A percentile compares a stretch with the other conserved stretches of the same genome.
Conservation (phyloP, 1,139 yeast genomes). For the Saccharomycopsis phalli region DNA sequence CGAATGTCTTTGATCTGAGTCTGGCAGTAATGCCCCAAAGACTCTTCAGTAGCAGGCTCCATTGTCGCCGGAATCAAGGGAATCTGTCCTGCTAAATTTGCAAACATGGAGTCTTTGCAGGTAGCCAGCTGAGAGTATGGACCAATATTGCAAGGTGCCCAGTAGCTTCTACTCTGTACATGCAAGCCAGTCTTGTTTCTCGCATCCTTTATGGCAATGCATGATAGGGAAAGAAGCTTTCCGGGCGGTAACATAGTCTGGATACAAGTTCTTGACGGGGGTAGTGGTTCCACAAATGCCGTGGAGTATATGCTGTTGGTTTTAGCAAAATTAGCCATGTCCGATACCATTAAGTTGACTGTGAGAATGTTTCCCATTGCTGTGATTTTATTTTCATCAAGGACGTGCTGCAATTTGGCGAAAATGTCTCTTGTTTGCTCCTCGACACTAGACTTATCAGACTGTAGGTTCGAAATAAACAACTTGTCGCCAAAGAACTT, state of each 20-base stretch:
- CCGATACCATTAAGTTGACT: slow-evolving; percentile 49
- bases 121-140: slow-evolving; percentile 86
- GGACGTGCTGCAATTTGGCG: slow-evolving; percentile 31
- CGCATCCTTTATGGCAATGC: slow-evolving; percentile 34
- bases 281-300: slow-evolving; percentile 50
- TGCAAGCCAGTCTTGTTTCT: slow-evolving; percentile 58
- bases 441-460: slow-evolving; percentile 27
- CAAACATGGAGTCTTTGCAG: slow-evolving; percentile 36
- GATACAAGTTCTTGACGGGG: slow-evolving; percentile 86
- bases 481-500: slow-evolving; percentile 29
- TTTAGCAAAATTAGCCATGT: slow-evolving; percentile 54
- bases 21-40: background rate
- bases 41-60: slow-evolving; percentile 30
- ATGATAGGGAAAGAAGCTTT: slow-evolving; percentile 46
- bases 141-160: slow-evolving; percentile 98
- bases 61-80: slow-evolving; percentile 71
- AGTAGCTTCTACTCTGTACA: slow-evolving; percentile 82
- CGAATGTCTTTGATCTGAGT: too few species aligned
- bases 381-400: slow-evolving; percentile 23
- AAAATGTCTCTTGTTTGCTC: slow-evolving; percentile 45
- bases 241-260: slow-evolving; percentile 42
- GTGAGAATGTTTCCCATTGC: slow-evolving; percentile 41
- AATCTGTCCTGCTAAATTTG: slow-evolving; percentile 85
- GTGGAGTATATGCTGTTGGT: slow-evolving; percentile 53
- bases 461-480: slow-evolving; percentile 44